phyloP scores from a whole-genome alignment of 495 filamentous ascomycete genomes.

The Penicillium atrosanguineum region DNA sequence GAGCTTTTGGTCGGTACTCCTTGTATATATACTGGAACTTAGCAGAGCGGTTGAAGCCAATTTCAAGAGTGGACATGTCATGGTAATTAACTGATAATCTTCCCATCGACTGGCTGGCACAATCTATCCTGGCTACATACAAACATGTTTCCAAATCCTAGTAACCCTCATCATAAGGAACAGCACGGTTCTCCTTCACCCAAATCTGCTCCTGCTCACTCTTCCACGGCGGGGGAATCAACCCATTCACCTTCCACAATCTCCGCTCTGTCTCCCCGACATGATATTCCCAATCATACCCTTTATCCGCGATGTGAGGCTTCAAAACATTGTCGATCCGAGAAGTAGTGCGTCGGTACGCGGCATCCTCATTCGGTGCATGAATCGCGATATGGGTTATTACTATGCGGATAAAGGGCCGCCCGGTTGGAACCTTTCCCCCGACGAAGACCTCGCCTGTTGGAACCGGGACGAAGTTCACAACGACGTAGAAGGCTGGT shows the following conservation, averaged over 20 bases:
- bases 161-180: conserved; percentile 37
- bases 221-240: conserved; percentile 21
- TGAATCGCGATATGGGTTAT: conserved; percentile 23
- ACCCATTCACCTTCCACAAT: conserved; percentile 30
- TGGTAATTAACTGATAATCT: no score
- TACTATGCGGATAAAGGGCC: conserved; percentile 22
- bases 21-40: no score
- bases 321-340: conserved; percentile 20
- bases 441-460: conserved; percentile 12
- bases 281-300: conserved; percentile 27
- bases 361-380: conserved; percentile 9
- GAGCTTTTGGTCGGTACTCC: no score
- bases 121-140: neutral
- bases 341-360: conserved; percentile 5
- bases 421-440: neutral
- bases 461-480: conserved; percentile 16
- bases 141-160: neutral
- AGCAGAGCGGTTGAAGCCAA: neutral
- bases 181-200: conserved; percentile 13
- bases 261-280: conserved; percentile 23
- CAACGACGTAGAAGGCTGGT: conserved; percentile 29
- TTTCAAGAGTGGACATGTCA: no score
- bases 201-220: conserved; percentile 24
- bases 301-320: conserved; percentile 20
- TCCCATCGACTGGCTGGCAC: neutral